Conservation (phyloP, 345 rosid genomes). For the Viola odorata region DNA sequence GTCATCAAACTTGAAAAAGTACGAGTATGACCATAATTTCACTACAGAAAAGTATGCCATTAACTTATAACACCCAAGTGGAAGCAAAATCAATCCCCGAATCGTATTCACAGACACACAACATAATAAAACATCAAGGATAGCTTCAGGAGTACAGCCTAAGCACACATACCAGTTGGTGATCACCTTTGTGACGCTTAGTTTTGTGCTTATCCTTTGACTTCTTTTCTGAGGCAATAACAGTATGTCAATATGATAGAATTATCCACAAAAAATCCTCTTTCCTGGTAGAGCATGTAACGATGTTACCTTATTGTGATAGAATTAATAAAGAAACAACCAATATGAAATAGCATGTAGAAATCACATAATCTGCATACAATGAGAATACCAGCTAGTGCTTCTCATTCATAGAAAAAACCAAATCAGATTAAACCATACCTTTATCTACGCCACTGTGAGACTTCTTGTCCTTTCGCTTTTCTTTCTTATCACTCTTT, state of each 20-base stretch:
- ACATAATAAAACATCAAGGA: conserved; percentile 7
- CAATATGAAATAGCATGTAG: not conserved
- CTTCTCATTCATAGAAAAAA: not conserved
- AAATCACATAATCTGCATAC: not conserved
- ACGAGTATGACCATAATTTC: not conserved
- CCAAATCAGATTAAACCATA: conserved; percentile 1
- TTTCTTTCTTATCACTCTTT: conserved; percentile 40
- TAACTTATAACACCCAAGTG: not conserved
- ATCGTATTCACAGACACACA: conserved; percentile 1
- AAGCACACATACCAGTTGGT: conserved; percentile 39
- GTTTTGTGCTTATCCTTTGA: conserved; percentile 55
- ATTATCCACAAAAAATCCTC: conserved; percentile 1
- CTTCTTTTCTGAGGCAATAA: conserved; percentile 61
- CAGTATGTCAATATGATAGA: conserved; percentile 21
- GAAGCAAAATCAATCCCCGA: not conserved
- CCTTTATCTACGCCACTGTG: conserved; percentile 53
- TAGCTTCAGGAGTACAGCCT: conserved; percentile 1
- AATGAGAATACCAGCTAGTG: not conserved
- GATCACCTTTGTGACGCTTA: conserved; percentile 41
- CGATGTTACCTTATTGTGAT: not conserved
- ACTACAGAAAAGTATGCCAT: not conserved
- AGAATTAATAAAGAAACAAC: not conserved
- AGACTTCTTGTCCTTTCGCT: conserved; percentile 48
- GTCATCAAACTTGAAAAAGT: not conserved
- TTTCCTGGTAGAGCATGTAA: conserved; percentile 3